Evolutionary conservation across 768 basidiomycete genomes (phyloP).

Genomic region (Crassisporium funariophilum): DNA sequence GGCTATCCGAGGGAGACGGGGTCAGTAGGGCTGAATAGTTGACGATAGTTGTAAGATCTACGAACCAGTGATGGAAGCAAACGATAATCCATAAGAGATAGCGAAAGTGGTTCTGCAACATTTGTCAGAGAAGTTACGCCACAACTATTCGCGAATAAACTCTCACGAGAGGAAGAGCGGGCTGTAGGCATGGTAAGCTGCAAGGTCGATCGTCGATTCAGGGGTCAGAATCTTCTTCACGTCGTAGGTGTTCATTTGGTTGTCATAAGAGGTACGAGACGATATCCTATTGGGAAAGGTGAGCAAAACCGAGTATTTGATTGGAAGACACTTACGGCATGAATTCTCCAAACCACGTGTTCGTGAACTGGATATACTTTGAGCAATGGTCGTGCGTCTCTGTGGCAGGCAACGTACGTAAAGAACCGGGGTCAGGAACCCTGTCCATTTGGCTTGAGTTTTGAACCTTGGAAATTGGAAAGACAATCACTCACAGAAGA

Average conservation of each 20-base stretch:
- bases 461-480: background rate
- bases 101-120: slow-evolving; percentile 58
- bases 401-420: slow-evolving; percentile 37
- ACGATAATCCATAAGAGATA: slow-evolving; percentile 76
- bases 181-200: slow-evolving; percentile 54
- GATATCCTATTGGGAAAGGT: slow-evolving; percentile 45
- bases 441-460: slow-evolving; percentile 18
- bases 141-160: background rate
- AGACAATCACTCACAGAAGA: slow-evolving; percentile 52
- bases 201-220: slow-evolving; percentile 52
- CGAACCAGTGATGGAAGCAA: slow-evolving; percentile 66
- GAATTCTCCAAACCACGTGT: slow-evolving; percentile 56
- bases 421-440: slow-evolving; percentile 59
- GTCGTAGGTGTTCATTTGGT: slow-evolving; percentile 57
- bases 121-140: background rate
- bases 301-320: background rate
- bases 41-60: background rate
- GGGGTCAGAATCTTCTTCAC: slow-evolving; percentile 54
- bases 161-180: slow-evolving; percentile 59
- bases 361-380: slow-evolving; percentile 47
- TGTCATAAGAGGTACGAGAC: slow-evolving; percentile 61
- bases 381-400: background rate
- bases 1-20: slow-evolving; percentile 36
- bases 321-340: slow-evolving; percentile 46
- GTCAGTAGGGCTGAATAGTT: background rate